Percentiles rank a stretch among this genome's conserved stretches.
phyloP scores from a whole-genome alignment of 2,329 filamentous ascomycete genomes.

The Ophiocordyceps sinensis region DNA sequence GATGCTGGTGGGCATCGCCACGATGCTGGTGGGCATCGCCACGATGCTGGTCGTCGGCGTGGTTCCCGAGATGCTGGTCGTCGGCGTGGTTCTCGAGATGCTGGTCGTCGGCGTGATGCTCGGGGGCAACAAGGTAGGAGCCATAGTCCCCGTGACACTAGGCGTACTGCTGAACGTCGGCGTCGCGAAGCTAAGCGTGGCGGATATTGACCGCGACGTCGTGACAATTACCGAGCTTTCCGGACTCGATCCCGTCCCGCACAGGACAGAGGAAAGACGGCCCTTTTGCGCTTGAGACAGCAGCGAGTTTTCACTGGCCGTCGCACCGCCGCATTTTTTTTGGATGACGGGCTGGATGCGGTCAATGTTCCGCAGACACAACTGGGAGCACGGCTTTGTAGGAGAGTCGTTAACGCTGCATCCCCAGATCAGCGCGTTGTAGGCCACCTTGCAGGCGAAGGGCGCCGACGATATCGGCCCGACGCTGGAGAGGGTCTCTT shows the following conservation, averaged over 20 bases:
- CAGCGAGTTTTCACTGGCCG: conserved; percentile 15
- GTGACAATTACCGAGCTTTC: no score
- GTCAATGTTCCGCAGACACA: conserved; percentile 17
- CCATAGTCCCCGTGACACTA: not conserved
- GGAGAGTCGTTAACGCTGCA: conserved; percentile 23
- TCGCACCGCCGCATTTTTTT: conserved; percentile 11
- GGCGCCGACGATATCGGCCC: conserved; percentile 23
- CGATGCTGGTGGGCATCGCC: not conserved
- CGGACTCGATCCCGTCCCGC: conserved; percentile 6
- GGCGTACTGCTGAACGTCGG: not conserved
- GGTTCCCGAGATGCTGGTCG: no score
- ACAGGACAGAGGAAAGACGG: conserved; percentile 21
- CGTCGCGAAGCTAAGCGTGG: not conserved
- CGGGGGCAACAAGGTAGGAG: not conserved
- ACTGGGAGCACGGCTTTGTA: conserved; percentile 20
- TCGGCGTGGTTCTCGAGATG: no score
- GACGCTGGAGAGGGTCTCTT: conserved; percentile 23
- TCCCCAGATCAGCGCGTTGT: conserved; percentile 24
- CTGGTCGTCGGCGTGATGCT: not conserved
- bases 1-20: not conserved
- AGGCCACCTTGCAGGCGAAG: conserved; percentile 23
- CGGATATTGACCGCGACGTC: no score
- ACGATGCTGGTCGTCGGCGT: not conserved
- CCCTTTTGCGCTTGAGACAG: conserved; percentile 21
- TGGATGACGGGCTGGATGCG: conserved; percentile 15